These are phyloP conservation scores for Gaeumannomyces tritici DNA, from an alignment of 2,329 filamentous ascomycete genomes.

Conservation along the genomic window DNA sequence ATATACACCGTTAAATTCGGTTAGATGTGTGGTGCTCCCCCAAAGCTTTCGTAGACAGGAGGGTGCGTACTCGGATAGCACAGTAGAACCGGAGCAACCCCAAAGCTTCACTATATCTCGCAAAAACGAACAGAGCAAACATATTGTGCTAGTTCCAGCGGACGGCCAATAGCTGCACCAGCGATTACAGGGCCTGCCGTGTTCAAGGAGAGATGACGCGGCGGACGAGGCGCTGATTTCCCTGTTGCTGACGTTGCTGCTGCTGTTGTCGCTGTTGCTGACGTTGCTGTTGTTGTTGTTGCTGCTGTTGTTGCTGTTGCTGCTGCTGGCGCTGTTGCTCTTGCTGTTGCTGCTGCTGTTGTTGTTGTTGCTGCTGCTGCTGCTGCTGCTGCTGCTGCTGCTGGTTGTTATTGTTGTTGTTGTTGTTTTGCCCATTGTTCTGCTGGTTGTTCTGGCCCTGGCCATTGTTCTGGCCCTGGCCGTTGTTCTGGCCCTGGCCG, in stretches of 20 bases:
- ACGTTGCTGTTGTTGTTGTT: constrained; percentile 8
- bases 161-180: background rate
- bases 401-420: constrained; percentile 9
- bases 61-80: background rate
- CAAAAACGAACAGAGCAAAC: background rate
- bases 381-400: constrained; percentile 9
- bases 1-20: background rate
- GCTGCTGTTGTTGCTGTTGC: constrained; percentile 5
- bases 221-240: constrained; percentile 8
- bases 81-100: background rate
- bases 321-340: constrained; percentile 6
- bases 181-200: background rate
- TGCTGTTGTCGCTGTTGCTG: constrained; percentile 9
- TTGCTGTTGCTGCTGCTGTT: constrained; percentile 8
- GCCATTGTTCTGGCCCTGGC: constrained; percentile 2
- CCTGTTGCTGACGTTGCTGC: constrained; percentile 7
- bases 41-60: background rate
- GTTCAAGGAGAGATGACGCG: constrained; percentile 12
- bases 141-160: background rate
- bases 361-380: constrained; percentile 5
- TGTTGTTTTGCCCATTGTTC: constrained; percentile 6
- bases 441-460: constrained; percentile 8
- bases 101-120: no score
- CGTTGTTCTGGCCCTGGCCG: constrained; percentile 1
- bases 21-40: background rate